These are phyloP conservation scores for Cystobasidiopsis lactophilus DNA, from an alignment of 768 basidiomycete species.

Conservation along the genomic window DNA sequence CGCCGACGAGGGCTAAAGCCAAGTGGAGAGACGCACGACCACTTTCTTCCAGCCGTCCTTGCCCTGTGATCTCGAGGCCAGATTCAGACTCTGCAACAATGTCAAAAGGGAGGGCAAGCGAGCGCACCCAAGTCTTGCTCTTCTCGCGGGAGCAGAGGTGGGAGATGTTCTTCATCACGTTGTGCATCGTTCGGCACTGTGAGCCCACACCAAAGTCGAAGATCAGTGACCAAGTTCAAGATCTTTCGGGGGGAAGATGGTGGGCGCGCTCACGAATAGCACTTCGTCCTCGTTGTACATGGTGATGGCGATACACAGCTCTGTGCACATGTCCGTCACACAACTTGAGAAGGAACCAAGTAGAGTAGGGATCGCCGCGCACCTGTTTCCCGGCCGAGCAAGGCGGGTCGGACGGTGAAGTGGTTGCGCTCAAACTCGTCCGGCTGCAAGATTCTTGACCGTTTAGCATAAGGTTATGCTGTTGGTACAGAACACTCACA, in stretches of 20 bases:
- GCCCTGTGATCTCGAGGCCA: no score
- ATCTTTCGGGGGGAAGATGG: no score
- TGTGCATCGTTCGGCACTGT: neutral
- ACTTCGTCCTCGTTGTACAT: conserved; percentile 10
- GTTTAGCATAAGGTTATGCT: no score
- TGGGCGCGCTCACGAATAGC: no score
- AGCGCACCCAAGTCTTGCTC: conserved; percentile 26
- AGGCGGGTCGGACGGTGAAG: conserved; percentile 10
- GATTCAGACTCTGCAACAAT: no score
- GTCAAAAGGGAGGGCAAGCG: no score
- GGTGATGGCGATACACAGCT: conserved; percentile 9
- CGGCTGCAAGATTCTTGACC: neutral
- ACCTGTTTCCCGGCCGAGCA: conserved; percentile 11
- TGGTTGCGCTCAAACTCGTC: conserved; percentile 10
- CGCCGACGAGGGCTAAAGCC: no score
- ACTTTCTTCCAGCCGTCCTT: conserved; percentile 27
- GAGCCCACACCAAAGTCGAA: no score
- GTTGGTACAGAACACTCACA: no score
- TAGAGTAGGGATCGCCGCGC: no score
- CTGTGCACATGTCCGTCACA: neutral
- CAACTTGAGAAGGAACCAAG: no score
- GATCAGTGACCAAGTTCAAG: neutral
- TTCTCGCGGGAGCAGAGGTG: conserved; percentile 24
- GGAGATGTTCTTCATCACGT: conserved; percentile 24
- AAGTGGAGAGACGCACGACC: conserved; percentile 24